Evolutionary conservation across 2,329 filamentous ascomycete genomes (phyloP), one percentile per base, ranked within the genome.

Genomic region (Stachybotrys echinatus): DNA sequence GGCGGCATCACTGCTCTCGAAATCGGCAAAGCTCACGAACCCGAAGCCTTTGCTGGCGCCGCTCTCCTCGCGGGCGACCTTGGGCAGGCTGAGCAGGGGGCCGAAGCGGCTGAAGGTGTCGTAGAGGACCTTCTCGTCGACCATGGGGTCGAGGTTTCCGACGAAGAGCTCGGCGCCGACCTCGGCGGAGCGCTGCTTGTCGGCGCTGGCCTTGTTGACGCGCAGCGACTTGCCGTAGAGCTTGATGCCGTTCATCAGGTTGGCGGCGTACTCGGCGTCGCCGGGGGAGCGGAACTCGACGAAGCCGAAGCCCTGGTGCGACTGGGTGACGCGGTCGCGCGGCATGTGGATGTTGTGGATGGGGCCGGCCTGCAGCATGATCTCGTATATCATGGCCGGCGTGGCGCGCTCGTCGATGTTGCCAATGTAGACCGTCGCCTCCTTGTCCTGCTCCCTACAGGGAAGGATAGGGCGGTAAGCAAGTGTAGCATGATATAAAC

Each of bases 321-420:
- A 87, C 65, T 96, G 91, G 44, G 94, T 96, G 60, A 99, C 94
- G 68, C 94, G 89, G 71, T 99, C 94, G 77, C 96, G 96, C 50
- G 94, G 94, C 65, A 99, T 85, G 73, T 99, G 94, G 55, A 99
- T 92, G 72, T 97, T 97, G 65, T 95, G 89, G 62, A 99, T 95
- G 60, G 92, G 92, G 49, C 94, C 94, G 67, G 92, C 91, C 75
- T 99, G 94, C 50, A 96, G 85, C 91, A 97, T 97, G 62, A 99
- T 80, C 76, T 99, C 94, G 86, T 94, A 96, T 58, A 99, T 84
- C 59, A 96, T 81, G 60, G 87, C 85, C 65, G 96, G 90, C 44
- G 87, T 87, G 57, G 94, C 89, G 68, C 94, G 90, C 76, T 99
- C 94, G 74, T 99, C 94, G 63, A 99, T 90, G 70, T 97, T 97